Conservation (phyloP, 177 flowering plant genomes). For the Tripterygium wilfordii region DNA sequence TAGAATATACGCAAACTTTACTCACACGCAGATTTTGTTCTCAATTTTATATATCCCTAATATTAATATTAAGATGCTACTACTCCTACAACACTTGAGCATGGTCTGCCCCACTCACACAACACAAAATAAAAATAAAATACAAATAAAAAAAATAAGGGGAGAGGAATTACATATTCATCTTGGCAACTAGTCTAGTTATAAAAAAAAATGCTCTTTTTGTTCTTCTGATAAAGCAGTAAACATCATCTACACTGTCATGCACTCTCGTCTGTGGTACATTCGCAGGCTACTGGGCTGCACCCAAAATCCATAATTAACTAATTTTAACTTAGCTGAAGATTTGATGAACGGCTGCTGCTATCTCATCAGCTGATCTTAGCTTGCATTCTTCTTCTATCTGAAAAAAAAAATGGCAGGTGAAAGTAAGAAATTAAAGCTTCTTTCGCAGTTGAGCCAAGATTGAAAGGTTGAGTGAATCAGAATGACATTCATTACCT, state of each 20-base stretch:
- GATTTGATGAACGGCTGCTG: slow-evolving; percentile 33
- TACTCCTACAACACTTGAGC: no score
- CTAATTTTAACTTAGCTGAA: slow-evolving; percentile 22
- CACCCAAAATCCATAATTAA: slow-evolving; percentile 1
- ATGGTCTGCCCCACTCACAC: no score
- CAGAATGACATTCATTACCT: slow-evolving; percentile 36
- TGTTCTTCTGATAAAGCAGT: slow-evolving; percentile 3
- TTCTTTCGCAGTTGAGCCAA: no score
- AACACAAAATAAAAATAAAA: no score
- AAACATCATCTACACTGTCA: slow-evolving; percentile 6
- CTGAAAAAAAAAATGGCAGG: neutral
- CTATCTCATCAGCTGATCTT: slow-evolving; percentile 34
- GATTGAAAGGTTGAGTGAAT: no score
- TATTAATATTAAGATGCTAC: no score
- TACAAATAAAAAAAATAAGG: no score
- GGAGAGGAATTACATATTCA: no score
- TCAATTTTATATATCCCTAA: no score
- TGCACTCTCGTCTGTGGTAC: neutral
- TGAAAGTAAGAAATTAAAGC: neutral
- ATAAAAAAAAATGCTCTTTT: neutral
- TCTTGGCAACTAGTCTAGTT: no score
- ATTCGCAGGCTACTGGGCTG: neutral
- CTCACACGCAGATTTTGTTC: no score
- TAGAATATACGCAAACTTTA: no score
- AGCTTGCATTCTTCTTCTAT: slow-evolving; percentile 20